Conservation (phyloP, 176 grass and related monocot genomes). For the Aegilops sharonensis region DNA sequence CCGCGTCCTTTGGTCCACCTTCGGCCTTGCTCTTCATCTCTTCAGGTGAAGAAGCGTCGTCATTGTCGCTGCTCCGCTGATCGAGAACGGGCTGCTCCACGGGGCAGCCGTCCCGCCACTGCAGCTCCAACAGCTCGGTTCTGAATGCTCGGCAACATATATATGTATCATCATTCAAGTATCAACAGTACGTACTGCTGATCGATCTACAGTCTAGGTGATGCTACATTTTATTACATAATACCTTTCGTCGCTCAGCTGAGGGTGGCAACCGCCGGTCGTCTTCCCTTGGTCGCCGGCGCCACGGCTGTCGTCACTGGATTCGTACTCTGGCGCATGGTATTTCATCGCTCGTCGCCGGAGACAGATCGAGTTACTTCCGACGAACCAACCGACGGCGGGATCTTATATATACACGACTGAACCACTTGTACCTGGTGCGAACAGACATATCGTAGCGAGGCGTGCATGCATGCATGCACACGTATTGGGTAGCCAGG, state of each 20-base stretch:
- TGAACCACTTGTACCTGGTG: background rate
- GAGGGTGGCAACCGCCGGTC: background rate
- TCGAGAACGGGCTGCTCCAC: constrained; percentile 5
- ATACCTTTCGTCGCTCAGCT: constrained; percentile 5
- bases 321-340: background rate
- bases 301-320: background rate
- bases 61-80: background rate
- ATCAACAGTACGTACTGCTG: background rate
- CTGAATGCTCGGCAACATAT: background rate
- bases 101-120: constrained; percentile 19
- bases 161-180: background rate
- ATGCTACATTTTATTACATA: background rate
- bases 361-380: background rate
- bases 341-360: background rate
- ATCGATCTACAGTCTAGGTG: background rate
- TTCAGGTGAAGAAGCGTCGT: background rate
- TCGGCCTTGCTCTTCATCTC: background rate
- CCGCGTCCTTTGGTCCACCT: background rate
- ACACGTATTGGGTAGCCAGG: background rate
- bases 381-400: background rate
- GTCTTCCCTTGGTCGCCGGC: background rate
- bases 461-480: background rate
- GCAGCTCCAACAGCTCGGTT: constrained; percentile 11
- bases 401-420: background rate
- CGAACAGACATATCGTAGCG: background rate